Evolutionary conservation across 192 early-diverging fungal genomes (phyloP), one percentile per base, ranked within the genome.

Genomic region (Piromyces sp.): DNA sequence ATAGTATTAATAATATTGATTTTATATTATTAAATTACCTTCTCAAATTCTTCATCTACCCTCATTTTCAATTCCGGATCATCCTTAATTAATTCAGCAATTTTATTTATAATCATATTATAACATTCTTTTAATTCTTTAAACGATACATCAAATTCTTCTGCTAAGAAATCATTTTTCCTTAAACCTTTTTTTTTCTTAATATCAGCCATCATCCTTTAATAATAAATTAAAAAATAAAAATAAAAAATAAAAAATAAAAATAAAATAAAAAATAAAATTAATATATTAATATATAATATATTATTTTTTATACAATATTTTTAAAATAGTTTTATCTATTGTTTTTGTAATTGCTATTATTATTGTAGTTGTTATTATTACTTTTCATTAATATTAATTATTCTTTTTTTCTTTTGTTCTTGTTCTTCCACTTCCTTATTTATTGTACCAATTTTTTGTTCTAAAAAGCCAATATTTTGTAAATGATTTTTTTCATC

Each of bases 381-480:
- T 30, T n/a, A 30, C 80, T 84, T 30, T n/a, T 79, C 30, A 15
- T 85, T 85, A 5, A 79, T 78, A 81, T 88, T 83, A 15, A 78
- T 38, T 16, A 89, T 89, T 19, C 90, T 82, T 22, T 89, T 83
- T 26, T 83, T 84, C 78, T 91, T 90, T 28, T 82, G 83, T 33
- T 86, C 81, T 81, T 89, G 87, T 13, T 90, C 88, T 29, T 85
- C 79, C 30, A 89, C 79, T 38, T 91, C 89, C 30, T 83, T 87
- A 37, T 83, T 79, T 79, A 88, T 79, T 1, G 87, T 37, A 12
- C 80, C 58, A 15, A 88, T 79, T 81, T 88, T 87, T 26, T 82
- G 78, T 82, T 91, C 85, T 29, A 91, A 83, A 11, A 86, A 30
- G 17, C 82, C 80, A 3, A 91, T 81, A 7, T 86, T 79, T 83